A percentile compares a stretch with the other conserved stretches of the same genome.
Conservation (phyloP, 768 basidiomycete genomes). For the Sarcodon sp. region DNA sequence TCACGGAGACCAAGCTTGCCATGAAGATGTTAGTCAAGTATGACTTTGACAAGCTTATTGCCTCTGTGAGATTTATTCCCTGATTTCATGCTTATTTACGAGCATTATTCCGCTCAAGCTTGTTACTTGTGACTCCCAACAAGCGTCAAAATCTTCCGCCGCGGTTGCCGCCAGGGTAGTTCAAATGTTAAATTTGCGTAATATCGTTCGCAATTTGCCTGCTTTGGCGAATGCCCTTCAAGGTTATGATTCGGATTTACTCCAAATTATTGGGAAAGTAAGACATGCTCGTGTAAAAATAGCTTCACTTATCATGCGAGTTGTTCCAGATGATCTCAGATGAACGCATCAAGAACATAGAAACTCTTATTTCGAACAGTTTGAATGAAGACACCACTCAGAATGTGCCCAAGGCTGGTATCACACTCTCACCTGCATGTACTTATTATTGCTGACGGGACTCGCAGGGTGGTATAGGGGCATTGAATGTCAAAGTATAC, state of each 20-base stretch:
- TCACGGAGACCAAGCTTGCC: conserved; percentile 52
- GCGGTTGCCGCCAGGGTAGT: conserved; percentile 33
- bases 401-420: conserved; percentile 37
- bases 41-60: conserved; percentile 83
- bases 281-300: conserved; percentile 3
- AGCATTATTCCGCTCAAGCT: conserved; percentile 31
- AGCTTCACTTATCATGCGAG: not conserved
- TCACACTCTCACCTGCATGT: not conserved
- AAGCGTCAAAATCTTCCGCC: conserved; percentile 49
- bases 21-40: conserved; percentile 63
- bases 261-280: conserved; percentile 52
- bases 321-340: conserved; percentile 57
- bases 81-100: not conserved
- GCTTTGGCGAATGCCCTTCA: conserved; percentile 47
- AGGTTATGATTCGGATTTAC: conserved; percentile 43
- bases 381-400: conserved; percentile 59
- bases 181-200: conserved; percentile 73
- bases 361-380: conserved; percentile 39
- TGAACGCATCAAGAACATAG: conserved; percentile 52
- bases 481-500: conserved; percentile 75
- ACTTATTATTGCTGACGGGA: not conserved
- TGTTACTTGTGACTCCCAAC: conserved; percentile 44
- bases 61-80: conserved; percentile 30
- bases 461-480: conserved; percentile 52
- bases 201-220: conserved; percentile 55